Conservation (phyloP, 495 filamentous ascomycete species). For the Penicillium waksmanii region DNA sequence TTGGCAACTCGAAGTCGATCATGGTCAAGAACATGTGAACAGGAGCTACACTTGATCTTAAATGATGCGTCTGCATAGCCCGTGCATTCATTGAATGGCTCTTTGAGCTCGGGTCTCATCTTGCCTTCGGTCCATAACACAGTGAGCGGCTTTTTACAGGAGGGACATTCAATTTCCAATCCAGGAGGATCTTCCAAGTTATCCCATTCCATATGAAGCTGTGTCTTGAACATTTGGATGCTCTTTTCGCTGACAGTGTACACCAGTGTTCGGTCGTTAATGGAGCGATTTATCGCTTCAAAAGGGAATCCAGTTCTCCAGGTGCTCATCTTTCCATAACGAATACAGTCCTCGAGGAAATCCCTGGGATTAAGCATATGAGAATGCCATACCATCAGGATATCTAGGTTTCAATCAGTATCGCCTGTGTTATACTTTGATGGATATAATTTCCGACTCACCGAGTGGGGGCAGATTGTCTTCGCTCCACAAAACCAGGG, state of each 20-base stretch:
- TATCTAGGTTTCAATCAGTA: conserved; percentile 50
- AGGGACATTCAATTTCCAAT: conserved; percentile 60
- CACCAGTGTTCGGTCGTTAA: conserved; percentile 62
- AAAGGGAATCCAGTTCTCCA: conserved; percentile 75
- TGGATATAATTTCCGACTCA: conserved; percentile 13
- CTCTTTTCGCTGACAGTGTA: conserved; percentile 57
- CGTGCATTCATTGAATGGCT: conserved; percentile 22
- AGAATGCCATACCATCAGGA: conserved; percentile 88
- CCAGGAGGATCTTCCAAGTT: conserved; percentile 53
- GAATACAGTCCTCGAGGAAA: conserved; percentile 77
- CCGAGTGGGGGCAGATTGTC: conserved; percentile 34
- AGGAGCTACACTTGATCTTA: conserved; percentile 39
- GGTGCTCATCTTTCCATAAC: conserved; percentile 58
- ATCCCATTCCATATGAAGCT: conserved; percentile 62
- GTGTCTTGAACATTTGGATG: conserved; percentile 49
- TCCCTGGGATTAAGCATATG: conserved; percentile 79
- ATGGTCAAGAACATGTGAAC: conserved; percentile 53
- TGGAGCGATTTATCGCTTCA: conserved; percentile 60
- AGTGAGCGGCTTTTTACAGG: conserved; percentile 41
- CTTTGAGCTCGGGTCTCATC: conserved; percentile 13
- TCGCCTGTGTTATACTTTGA: not conserved
- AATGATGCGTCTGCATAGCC: conserved; percentile 70
- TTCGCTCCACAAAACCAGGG: conserved; percentile 17
- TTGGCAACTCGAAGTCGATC: conserved; percentile 54
- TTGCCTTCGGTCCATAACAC: conserved; percentile 31